phyloP scores from a whole-genome alignment of 441 rosid species.

The Croton laevigatus region DNA sequence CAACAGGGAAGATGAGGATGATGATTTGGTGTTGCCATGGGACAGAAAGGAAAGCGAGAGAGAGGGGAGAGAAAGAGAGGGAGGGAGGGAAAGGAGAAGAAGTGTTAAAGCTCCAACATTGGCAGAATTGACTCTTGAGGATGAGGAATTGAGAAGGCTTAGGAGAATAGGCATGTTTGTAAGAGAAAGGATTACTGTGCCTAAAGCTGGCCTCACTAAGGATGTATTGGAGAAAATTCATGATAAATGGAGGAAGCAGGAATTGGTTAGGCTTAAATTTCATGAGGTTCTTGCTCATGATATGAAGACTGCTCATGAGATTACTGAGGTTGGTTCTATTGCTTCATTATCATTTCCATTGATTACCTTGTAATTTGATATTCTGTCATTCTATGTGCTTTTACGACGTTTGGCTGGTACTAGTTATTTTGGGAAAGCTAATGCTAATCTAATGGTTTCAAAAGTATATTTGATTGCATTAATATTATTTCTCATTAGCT shows the following conservation, averaged over 20 bases:
- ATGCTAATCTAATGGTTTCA: not conserved
- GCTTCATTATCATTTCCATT: not conserved
- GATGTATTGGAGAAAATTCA: slow-evolving; percentile 81
- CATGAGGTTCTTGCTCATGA: slow-evolving; percentile 87
- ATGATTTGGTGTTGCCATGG: slow-evolving; percentile 63
- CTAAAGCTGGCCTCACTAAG: slow-evolving; percentile 89
- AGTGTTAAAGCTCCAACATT: slow-evolving; percentile 64
- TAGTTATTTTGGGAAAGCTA: not conserved
- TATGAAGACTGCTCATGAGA: slow-evolving; percentile 91
- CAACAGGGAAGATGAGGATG: slow-evolving; percentile 38
- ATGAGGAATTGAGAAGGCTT: slow-evolving; percentile 76
- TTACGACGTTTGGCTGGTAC: not conserved
- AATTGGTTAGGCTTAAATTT: slow-evolving; percentile 89
- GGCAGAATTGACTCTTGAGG: slow-evolving; percentile 90
- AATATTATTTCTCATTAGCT: not conserved
- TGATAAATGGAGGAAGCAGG: slow-evolving; percentile 93
- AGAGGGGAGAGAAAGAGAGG: slow-evolving; percentile 31
- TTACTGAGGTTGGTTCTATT: slow-evolving; percentile 67
- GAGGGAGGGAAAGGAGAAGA: slow-evolving; percentile 41
- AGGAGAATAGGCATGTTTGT: slow-evolving; percentile 73
- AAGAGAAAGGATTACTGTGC: slow-evolving; percentile 78
- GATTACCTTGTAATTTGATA: not conserved
- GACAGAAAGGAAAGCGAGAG: slow-evolving; percentile 48
- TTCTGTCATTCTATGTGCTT: not conserved
- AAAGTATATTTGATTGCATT: too few relatives aligned